Evolutionary conservation across 2,329 filamentous ascomycete species (phyloP), one percentile per base, ranked within the genome.

Genomic region (Ascochyta pisi): DNA sequence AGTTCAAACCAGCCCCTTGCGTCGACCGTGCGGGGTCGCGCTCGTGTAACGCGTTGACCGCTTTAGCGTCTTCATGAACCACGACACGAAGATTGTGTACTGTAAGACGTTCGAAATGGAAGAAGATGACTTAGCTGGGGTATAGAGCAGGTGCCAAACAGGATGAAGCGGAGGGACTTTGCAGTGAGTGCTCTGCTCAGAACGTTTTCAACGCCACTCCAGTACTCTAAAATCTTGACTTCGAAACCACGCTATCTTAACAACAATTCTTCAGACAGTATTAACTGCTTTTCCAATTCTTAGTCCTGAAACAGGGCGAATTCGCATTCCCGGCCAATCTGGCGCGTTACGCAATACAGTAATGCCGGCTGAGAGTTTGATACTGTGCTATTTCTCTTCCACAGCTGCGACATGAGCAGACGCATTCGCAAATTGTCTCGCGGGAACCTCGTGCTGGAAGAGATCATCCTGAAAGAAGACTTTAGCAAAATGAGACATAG

Each of bases 11-110:
- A 42, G 50, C 37, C 50, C 43, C 43, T 47, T 53, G 37, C 50
- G 38, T 42, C 38, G 31, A 47, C 37, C 43, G 50, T 53, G 50
- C 50, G 50, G 50, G 50, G 50, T 48, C 38, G 13, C 33, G 39
- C 50, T 42, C 38, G 37, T 38, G 46, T 41, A 31, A 37, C 24
- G 24, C 40, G 15, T 22, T 12, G 47, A 43, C 29, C 29, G 50
- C 15, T 43, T 31, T 47, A 38, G 50, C 43, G 50, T 33, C 23
- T 8, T 43, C 31, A 38, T 43, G 44, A 40, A 48, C 50, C 43
- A 48, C n/a, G 26, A 27, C 37, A n/a, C 16, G 43, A 45, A 15
- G 10, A 27, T 6, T 15, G 10, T 41, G 13, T 26, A 41, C 3
- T 15, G 10, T 16, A 23, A 23, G 19, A 10, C n/a, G 1, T n/a